A percentile compares a stretch with the other conserved stretches of the same genome.
Evolutionary conservation across 257 asterid species (phyloP).

Genomic region (Anisodus acutangulus): DNA sequence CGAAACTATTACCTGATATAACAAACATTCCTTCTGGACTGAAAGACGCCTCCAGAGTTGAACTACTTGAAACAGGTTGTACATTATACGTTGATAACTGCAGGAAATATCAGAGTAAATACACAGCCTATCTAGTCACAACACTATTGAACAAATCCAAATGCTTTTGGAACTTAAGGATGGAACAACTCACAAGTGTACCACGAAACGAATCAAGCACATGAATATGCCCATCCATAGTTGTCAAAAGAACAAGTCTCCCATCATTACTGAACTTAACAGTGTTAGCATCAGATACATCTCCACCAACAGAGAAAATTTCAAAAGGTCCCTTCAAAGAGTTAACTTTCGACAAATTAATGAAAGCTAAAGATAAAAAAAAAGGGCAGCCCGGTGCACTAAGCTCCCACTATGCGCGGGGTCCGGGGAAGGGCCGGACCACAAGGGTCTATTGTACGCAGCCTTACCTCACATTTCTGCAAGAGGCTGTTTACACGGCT

Average conservation of each 20-base stretch:
- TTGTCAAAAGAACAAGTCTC: conserved; percentile 88
- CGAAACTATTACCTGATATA: conserved; percentile 64
- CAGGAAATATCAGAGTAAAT: conserved; percentile 30
- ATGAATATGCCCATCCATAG: conserved; percentile 82
- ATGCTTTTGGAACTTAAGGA: conserved; percentile 1
- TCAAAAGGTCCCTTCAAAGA: conserved; percentile 87
- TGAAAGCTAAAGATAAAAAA: conserved; percentile 18
- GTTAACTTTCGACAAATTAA: conserved; percentile 37
- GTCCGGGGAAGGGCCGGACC: too few species aligned
- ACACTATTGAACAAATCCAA: neutral
- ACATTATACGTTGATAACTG: conserved; percentile 79
- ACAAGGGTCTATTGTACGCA: too few species aligned
- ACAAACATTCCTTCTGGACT: conserved; percentile 95
- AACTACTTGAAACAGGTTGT: conserved; percentile 74
- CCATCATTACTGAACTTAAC: conserved; percentile 95
- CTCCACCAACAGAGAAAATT: conserved; percentile 86
- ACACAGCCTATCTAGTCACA: conserved; percentile 15
- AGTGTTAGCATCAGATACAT: conserved; percentile 83
- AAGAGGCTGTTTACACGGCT: too few species aligned
- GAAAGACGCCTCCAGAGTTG: conserved; percentile 95
- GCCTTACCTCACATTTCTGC: too few species aligned
- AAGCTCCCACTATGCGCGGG: too few species aligned
- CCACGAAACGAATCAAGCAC: conserved; percentile 94
- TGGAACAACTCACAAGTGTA: conserved; percentile 65
- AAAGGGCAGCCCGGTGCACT: too few species aligned